Percentiles rank a stretch among this genome's conserved stretches.
Conservation (phyloP, 2,329 filamentous ascomycete genomes). For the Leptographium flavum region DNA sequence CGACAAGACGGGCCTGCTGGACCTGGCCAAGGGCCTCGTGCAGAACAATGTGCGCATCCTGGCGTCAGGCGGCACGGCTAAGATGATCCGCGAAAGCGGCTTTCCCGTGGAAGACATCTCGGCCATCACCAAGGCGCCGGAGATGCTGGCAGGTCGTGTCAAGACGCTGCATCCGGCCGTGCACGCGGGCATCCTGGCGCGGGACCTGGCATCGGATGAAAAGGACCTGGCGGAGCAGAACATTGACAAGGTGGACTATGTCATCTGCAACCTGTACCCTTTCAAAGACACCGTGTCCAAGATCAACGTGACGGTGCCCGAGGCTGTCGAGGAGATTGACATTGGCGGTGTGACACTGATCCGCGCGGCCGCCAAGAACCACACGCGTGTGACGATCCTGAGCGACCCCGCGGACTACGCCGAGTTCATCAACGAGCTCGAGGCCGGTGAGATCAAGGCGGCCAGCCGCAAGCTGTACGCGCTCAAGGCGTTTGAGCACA, state of each 20-base stretch:
- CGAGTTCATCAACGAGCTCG: slow-evolving; percentile 82
- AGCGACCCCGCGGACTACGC: slow-evolving; percentile 90
- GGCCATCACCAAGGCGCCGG: slow-evolving; percentile 88
- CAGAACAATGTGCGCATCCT: slow-evolving; percentile 85
- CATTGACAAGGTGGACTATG: slow-evolving; percentile 88
- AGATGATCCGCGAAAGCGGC: slow-evolving; percentile 90
- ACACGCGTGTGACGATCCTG: slow-evolving; percentile 86
- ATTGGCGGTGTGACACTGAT: slow-evolving; percentile 96
- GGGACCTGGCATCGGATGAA: slow-evolving; percentile 87
- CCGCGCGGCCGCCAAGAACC: slow-evolving; percentile 95
- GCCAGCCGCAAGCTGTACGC: slow-evolving; percentile 78
- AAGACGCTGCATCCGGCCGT: slow-evolving; percentile 93
- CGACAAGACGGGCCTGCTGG: slow-evolving; percentile 91
- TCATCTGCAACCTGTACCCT: slow-evolving; percentile 96
- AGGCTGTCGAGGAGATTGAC: slow-evolving; percentile 97
- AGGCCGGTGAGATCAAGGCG: slow-evolving; percentile 74
- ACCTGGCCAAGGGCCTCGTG: slow-evolving; percentile 80
- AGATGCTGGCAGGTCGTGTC: slow-evolving; percentile 74
- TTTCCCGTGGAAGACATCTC: slow-evolving; percentile 96
- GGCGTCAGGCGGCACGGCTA: slow-evolving; percentile 87
- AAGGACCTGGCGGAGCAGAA: slow-evolving; percentile 92
- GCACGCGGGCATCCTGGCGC: slow-evolving; percentile 80
- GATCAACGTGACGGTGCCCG: slow-evolving; percentile 89
- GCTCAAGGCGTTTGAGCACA: slow-evolving; percentile 96
- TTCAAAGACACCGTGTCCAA: slow-evolving; percentile 98